phyloP scores from a whole-genome alignment of 805 yeast species.

The Kodamaea jinghongensis region DNA sequence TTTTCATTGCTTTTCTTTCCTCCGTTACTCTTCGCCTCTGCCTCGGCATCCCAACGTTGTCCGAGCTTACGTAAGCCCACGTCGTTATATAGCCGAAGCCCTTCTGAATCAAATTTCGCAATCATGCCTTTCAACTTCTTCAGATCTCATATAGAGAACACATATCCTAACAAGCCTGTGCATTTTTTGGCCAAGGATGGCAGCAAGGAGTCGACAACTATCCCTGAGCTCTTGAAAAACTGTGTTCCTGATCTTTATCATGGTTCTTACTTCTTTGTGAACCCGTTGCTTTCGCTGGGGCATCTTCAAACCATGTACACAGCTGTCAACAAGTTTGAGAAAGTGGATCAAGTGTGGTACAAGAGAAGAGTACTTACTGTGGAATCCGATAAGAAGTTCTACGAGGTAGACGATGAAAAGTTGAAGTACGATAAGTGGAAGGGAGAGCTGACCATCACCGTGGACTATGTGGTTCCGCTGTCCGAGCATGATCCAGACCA shows the following conservation, averaged over 20 bases:
- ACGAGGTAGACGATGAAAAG: constrained; percentile 25
- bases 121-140: constrained; percentile 10
- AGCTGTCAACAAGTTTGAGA: constrained; percentile 42
- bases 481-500: constrained; percentile 17
- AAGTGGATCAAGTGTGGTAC: constrained; percentile 42
- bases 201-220: constrained; percentile 9
- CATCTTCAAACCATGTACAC: constrained; percentile 50
- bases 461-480: constrained; percentile 44
- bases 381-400: constrained; percentile 21
- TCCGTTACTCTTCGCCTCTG: no score
- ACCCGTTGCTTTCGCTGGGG: constrained; percentile 49
- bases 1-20: no score
- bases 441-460: constrained; percentile 46
- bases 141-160: constrained; percentile 24
- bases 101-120: constrained; percentile 1
- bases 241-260: constrained; percentile 31
- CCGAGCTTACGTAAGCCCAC: no score
- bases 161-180: constrained; percentile 24
- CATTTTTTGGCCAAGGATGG: constrained; percentile 14
- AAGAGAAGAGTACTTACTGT: constrained; percentile 39
- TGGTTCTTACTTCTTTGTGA: constrained; percentile 38
- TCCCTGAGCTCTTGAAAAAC: constrained; percentile 32
- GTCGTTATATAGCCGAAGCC: no score
- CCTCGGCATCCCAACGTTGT: no score
- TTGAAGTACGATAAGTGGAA: constrained; percentile 40